A percentile compares a stretch with the other conserved stretches of the same genome.
Evolutionary conservation across 1,284 basidiomycete species (phyloP).

Genomic region (Puccinia triticina): DNA sequence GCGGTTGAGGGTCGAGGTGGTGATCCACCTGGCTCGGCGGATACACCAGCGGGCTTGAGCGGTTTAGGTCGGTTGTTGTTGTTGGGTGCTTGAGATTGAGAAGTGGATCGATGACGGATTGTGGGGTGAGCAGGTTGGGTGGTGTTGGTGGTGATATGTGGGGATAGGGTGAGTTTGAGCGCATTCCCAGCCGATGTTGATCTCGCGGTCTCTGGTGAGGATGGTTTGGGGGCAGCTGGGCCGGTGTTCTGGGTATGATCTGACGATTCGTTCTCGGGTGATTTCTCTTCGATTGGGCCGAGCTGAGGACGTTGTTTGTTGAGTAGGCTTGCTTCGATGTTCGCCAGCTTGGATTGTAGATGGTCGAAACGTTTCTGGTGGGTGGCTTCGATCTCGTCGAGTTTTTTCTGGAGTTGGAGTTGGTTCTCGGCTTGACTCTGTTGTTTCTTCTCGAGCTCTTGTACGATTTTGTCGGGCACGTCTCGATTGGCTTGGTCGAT

Average conservation of each 20-base stretch:
- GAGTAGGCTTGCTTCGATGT: neutral
- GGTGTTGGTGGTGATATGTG: neutral
- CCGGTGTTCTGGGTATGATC: neutral
- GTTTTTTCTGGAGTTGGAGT: neutral
- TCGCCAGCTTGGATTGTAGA: neutral
- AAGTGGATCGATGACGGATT: neutral
- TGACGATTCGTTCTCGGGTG: neutral
- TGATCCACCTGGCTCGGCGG: neutral
- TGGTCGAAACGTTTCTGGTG: conserved; percentile 1
- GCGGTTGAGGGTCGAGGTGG: neutral
- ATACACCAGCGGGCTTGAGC: neutral
- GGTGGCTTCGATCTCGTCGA: neutral
- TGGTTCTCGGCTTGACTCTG: neutral
- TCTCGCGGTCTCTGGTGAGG: neutral
- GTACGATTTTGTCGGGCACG: neutral
- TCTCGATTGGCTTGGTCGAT: neutral
- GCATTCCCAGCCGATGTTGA: neutral
- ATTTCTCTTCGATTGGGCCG: neutral
- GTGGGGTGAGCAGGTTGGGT: neutral
- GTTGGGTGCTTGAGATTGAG: neutral
- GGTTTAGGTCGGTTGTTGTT: neutral
- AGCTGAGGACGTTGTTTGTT: neutral
- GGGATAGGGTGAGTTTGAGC: neutral
- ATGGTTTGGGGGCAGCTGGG: neutral
- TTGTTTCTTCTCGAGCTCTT: neutral